Conservation (phyloP, 1,139 yeast genomes). For the Blastobotrys raffinosifermentans region DNA sequence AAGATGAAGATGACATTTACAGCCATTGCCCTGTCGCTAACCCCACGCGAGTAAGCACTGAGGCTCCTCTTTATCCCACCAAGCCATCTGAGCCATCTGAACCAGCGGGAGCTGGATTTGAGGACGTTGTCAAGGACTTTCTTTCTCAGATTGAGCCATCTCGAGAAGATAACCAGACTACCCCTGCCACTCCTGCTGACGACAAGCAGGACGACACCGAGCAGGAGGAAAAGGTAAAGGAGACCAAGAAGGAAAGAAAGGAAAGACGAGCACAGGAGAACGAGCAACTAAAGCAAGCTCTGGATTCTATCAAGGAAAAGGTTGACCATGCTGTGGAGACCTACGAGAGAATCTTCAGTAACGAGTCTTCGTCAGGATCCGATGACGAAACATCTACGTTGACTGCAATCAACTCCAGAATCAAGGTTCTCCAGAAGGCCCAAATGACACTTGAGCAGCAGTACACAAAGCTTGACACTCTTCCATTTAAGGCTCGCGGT, state of each 20-base stretch:
- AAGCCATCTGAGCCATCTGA: too few species aligned
- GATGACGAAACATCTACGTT: constrained; percentile 11
- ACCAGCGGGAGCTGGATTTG: too few species aligned
- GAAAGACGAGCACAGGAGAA: constrained; percentile 2
- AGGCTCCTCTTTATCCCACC: too few species aligned
- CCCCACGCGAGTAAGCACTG: too few species aligned
- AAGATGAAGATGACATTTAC: constrained; percentile 1
- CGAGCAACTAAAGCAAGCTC: neutral
- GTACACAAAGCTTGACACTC: constrained; percentile 21
- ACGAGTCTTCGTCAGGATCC: constrained; percentile 7
- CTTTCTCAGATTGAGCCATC: neutral
- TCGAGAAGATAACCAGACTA: neutral
- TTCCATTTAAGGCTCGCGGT: constrained; percentile 14
- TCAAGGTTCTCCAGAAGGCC: constrained; percentile 23
- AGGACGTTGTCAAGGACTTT: constrained; percentile 1
- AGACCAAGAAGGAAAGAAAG: constrained; percentile 18
- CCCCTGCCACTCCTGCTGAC: neutral
- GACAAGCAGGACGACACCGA: neutral
- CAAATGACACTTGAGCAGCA: constrained; percentile 22
- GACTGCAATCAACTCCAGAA: constrained; percentile 17
- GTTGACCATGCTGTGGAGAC: constrained; percentile 19
- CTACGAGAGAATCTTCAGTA: constrained; percentile 16
- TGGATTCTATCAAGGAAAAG: constrained; percentile 14
- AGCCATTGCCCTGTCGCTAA: too few species aligned
- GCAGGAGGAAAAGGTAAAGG: constrained; percentile 13